These are phyloP conservation scores for Penicillium sp. DNA, from an alignment of 2,329 filamentous ascomycete species.

Conservation along the genomic window DNA sequence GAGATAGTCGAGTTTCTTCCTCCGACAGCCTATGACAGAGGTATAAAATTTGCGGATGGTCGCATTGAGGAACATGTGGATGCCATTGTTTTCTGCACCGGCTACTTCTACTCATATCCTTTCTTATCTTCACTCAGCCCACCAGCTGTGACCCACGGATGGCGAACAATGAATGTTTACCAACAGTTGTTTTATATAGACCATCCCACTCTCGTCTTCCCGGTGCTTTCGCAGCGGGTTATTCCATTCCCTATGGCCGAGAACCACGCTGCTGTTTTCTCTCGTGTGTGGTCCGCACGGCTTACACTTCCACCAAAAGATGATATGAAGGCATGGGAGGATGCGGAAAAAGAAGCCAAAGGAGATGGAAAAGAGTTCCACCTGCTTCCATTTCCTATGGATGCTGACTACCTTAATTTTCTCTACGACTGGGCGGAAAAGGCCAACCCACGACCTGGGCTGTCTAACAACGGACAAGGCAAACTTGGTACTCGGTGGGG, in stretches of 20 bases:
- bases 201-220: constrained; percentile 75
- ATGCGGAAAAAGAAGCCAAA: constrained; percentile 36
- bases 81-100: constrained; percentile 79
- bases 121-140: constrained; percentile 58
- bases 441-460: constrained; percentile 35
- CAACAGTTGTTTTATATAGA: constrained; percentile 74
- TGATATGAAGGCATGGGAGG: constrained; percentile 70
- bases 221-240: constrained; percentile 73
- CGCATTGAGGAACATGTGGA: constrained; percentile 66
- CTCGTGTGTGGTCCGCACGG: constrained; percentile 71
- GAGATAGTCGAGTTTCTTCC: constrained; percentile 56
- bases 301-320: constrained; percentile 60
- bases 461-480: constrained; percentile 50
- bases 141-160: constrained; percentile 64
- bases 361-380: constrained; percentile 55
- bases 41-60: constrained; percentile 66
- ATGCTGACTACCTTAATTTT: constrained; percentile 47
- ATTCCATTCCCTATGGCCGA: constrained; percentile 84
- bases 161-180: constrained; percentile 69
- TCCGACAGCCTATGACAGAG: constrained; percentile 51
- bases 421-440: constrained; percentile 44
- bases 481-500: constrained; percentile 72
- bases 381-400: constrained; percentile 49
- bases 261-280: constrained; percentile 72
- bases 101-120: constrained; percentile 81